These are phyloP conservation scores for Jackrogersella minutella DNA, from an alignment of 495 filamentous ascomycete species.

Conservation along the genomic window DNA sequence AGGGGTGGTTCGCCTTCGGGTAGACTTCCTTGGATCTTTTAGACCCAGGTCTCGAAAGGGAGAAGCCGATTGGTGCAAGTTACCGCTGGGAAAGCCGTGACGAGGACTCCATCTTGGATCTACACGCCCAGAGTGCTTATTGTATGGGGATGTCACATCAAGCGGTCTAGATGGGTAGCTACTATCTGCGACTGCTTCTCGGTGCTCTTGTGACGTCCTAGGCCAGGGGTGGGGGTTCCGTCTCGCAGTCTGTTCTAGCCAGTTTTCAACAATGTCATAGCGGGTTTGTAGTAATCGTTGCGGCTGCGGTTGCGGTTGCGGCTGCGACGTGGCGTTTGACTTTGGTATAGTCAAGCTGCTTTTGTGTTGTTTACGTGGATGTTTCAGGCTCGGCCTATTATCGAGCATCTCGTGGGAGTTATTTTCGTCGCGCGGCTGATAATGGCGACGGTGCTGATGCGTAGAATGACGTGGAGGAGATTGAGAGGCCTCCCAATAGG, in stretches of 20 bases:
- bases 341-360: slow-evolving; percentile 13
- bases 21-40: slow-evolving; percentile 25
- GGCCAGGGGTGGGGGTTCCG: slow-evolving; percentile 26
- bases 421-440: slow-evolving; percentile 5
- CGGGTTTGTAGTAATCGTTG: too few relatives aligned
- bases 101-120: slow-evolving; percentile 42
- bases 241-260: slow-evolving; percentile 46
- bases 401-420: slow-evolving; percentile 20
- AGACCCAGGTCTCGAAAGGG: background rate
- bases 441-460: slow-evolving; percentile 33
- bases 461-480: slow-evolving; percentile 34
- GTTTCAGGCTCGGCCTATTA: slow-evolving; percentile 31
- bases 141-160: slow-evolving; percentile 18
- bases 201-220: slow-evolving; percentile 19
- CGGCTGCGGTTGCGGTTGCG: too few relatives aligned
- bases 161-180: slow-evolving; percentile 11
- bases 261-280: slow-evolving; percentile 46
- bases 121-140: slow-evolving; percentile 26
- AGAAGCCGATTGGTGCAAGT: slow-evolving; percentile 21
- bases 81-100: slow-evolving; percentile 32
- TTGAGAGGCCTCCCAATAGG: slow-evolving; percentile 29
- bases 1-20: slow-evolving; percentile 24
- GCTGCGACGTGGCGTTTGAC: slow-evolving; percentile 22
- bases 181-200: slow-evolving; percentile 8
- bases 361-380: slow-evolving; percentile 8